Evolutionary conservation across 306 rosid genomes (phyloP).

Genomic region (Lathyrus tuberosus): DNA sequence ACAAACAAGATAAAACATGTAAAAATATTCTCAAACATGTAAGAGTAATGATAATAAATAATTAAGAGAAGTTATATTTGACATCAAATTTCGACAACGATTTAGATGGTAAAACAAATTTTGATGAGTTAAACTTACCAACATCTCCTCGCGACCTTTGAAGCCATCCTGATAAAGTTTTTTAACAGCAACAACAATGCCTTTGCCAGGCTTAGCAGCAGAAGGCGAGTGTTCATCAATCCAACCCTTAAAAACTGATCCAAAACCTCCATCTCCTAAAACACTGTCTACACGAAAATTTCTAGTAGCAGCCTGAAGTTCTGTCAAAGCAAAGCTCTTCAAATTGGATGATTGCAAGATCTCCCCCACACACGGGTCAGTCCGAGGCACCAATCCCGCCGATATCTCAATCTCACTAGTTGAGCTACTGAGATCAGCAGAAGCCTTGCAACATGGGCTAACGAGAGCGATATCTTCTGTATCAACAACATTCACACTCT

Average conservation of each 20-base stretch:
- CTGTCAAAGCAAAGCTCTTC: slow-evolving; percentile 52
- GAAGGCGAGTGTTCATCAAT: slow-evolving; percentile 54
- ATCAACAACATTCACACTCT: slow-evolving; percentile 36
- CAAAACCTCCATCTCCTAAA: slow-evolving; percentile 57
- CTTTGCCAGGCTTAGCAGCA: slow-evolving; percentile 58
- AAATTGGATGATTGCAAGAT: slow-evolving; percentile 53
- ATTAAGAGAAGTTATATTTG: no score
- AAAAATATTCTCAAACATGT: slow-evolving; percentile 14
- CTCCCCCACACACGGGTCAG: slow-evolving; percentile 49
- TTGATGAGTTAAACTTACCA: slow-evolving; percentile 52
- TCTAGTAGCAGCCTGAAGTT: slow-evolving; percentile 61
- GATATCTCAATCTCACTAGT: slow-evolving; percentile 40
- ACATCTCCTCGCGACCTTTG: slow-evolving; percentile 56
- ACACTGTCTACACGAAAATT: slow-evolving; percentile 61
- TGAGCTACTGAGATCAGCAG: slow-evolving; percentile 35
- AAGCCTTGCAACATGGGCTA: slow-evolving; percentile 19
- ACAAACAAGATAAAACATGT: slow-evolving; percentile 5
- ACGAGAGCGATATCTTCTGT: slow-evolving; percentile 29
- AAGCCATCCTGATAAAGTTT: slow-evolving; percentile 49
- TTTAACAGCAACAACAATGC: slow-evolving; percentile 60
- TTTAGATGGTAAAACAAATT: no score
- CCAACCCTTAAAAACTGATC: slow-evolving; percentile 74
- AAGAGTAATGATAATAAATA: background rate
- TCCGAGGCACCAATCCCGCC: slow-evolving; percentile 31
- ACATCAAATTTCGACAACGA: no score